These are phyloP conservation scores for Candida fluviatilis DNA, from an alignment of 805 yeast species.

Conservation along the genomic window DNA sequence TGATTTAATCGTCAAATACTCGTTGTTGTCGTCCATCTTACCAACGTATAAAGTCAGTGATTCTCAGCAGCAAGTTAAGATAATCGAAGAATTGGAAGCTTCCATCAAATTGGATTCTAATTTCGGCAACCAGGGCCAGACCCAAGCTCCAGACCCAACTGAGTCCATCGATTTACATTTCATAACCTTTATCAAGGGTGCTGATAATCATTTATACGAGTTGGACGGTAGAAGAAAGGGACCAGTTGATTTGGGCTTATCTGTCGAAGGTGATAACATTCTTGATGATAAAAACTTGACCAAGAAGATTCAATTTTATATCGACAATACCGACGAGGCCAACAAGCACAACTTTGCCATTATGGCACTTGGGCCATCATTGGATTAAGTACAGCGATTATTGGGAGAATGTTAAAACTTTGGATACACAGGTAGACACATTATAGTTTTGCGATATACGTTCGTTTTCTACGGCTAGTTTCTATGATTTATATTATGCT, in stretches of 20 bases:
- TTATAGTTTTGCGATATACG: not conserved
- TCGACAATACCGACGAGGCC: constrained; percentile 56
- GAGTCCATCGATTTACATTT: constrained; percentile 63
- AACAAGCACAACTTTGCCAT: constrained; percentile 67
- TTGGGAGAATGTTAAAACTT: not conserved
- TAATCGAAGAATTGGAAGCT: constrained; percentile 45
- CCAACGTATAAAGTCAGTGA: not conserved
- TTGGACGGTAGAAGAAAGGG: constrained; percentile 86
- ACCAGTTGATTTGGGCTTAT: constrained; percentile 58
- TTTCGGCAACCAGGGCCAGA: constrained; percentile 54
- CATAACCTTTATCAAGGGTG: constrained; percentile 61
- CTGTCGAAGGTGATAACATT: constrained; percentile 40
- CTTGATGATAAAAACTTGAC: constrained; percentile 48
- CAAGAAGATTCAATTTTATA: constrained; percentile 60
- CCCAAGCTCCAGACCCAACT: constrained; percentile 61
- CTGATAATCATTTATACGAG: constrained; percentile 64
- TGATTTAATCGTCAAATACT: constrained; percentile 40
- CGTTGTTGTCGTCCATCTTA: constrained; percentile 16
- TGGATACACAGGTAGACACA: not conserved
- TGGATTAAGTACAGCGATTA: constrained; percentile 24
- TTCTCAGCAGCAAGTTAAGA: constrained; percentile 17
- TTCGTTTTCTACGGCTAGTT: not conserved
- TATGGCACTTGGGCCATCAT: constrained; percentile 68
- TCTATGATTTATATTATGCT: too few species aligned
- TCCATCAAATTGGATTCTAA: constrained; percentile 38